Base-by-base conservation (phyloP, 345 rosid genomes). In the Atalantia buxifolia region DNA sequence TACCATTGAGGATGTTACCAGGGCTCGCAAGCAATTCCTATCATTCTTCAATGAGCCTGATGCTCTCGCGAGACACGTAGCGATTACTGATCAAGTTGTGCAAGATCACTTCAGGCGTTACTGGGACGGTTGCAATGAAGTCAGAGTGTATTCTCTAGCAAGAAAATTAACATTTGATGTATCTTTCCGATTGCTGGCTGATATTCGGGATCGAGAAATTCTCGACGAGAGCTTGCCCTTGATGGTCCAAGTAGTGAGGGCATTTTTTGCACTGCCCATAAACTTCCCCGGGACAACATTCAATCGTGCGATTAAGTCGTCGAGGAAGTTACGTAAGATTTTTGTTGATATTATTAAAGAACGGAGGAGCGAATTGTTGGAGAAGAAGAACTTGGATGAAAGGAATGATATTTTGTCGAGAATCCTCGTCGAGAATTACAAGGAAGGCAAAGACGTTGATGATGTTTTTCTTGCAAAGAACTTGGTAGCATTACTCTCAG, bases 381-480 rank as follows among this genome's bases (percentile, higher is more conserved):
- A 75, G 50, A 70, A 60, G 33, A 31, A 35, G 25, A 30, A 28
- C 22, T 10, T 45, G 1, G 45, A 25, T 13, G 16, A 45, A 1
- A 2, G 36, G 16, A 10, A 69, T 22, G 87, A 77, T 56, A 28
- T 38, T 7, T 62, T 76, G 55, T 66, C 78, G 4, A 59, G 25
- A 25, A 73, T 79, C 67, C 68, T 79, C 2, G 18, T 71, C 69
- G 77, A 57, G 8, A 19, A 60, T 76, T 56, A 42, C 33, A 82
- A 69, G 75, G 57, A 70, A 16, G 73, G n/a, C 7, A n/a, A 3
- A 27, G 60, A 28, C 12, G 14, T 42, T 25, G 10, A 14, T 3
- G 73, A 70, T 3, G 33, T 53, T 2, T 57, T 7, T 7, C 19
- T 48, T 27, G 59, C 73, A 4, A 70, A 30, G 6, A 70, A 48